Percentiles rank a stretch among this genome's conserved stretches.
phyloP scores from a whole-genome alignment of 2,329 filamentous ascomycete species.

The Alternaria atra region DNA sequence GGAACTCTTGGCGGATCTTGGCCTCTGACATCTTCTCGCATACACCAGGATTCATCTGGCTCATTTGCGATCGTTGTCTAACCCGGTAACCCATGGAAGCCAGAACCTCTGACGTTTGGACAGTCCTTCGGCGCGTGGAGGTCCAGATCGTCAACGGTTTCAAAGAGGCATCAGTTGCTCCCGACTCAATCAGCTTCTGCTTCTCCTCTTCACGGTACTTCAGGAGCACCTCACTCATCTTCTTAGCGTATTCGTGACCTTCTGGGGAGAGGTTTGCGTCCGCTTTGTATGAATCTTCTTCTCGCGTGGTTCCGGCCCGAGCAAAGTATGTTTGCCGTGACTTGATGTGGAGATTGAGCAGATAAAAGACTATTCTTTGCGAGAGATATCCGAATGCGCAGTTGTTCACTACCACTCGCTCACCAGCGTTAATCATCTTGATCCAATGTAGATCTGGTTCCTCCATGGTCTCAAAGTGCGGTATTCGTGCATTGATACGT shows the following conservation, averaged over 20 bases:
- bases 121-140: slow-evolving; percentile 86
- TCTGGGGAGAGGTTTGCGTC: slow-evolving; percentile 85
- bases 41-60: slow-evolving; percentile 94
- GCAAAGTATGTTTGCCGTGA: slow-evolving; percentile 92
- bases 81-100: slow-evolving; percentile 83
- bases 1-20: slow-evolving; percentile 81
- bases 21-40: slow-evolving; percentile 92
- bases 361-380: slow-evolving; percentile 96
- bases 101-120: slow-evolving; percentile 88
- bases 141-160: slow-evolving; percentile 93
- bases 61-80: slow-evolving; percentile 93
- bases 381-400: slow-evolving; percentile 96
- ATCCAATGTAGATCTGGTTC: slow-evolving; percentile 95
- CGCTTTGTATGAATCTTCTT: slow-evolving; percentile 90
- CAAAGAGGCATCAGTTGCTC: slow-evolving; percentile 72
- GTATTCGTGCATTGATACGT: slow-evolving; percentile 90
- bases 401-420: slow-evolving; percentile 94
- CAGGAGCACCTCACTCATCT: slow-evolving; percentile 77
- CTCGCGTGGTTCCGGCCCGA: slow-evolving; percentile 82
- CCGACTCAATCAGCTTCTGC: slow-evolving; percentile 71
- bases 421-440: slow-evolving; percentile 98
- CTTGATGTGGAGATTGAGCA: slow-evolving; percentile 97
- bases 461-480: slow-evolving; percentile 95
- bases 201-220: slow-evolving; percentile 85
- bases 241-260: slow-evolving; percentile 77